A percentile compares a stretch with the other conserved stretches of the same genome.
Conservation (phyloP, 768 basidiomycete genomes). For the Tylopilus vinaceipallidus region DNA sequence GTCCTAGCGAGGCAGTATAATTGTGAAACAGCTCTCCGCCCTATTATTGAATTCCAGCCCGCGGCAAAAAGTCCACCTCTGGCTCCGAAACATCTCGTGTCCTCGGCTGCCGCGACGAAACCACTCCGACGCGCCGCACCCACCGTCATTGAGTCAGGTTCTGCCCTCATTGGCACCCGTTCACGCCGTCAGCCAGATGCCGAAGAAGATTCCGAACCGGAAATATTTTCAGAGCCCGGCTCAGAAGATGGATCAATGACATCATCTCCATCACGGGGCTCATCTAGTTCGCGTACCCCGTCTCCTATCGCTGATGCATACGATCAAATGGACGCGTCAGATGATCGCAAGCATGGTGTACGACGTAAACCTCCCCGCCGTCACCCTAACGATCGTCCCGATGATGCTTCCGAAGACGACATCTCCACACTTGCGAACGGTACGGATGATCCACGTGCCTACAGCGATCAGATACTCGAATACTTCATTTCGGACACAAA, state of each 20-base stretch:
- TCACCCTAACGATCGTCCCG: slow-evolving; percentile 44
- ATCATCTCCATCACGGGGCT: slow-evolving; percentile 81
- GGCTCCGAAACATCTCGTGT: slow-evolving; percentile 93
- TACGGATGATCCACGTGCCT: slow-evolving; percentile 57
- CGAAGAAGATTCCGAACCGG: slow-evolving; percentile 61
- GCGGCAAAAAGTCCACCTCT: slow-evolving; percentile 88
- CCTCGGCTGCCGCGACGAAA: slow-evolving; percentile 47
- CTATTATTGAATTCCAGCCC: slow-evolving; percentile 93
- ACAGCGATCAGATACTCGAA: slow-evolving; percentile 94
- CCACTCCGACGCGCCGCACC: slow-evolving; percentile 28
- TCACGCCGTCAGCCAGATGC: slow-evolving; percentile 50
- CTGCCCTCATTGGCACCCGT: slow-evolving; percentile 46
- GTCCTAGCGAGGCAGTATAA: slow-evolving; percentile 88
- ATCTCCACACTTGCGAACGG: slow-evolving; percentile 41
- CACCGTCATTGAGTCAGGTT: slow-evolving; percentile 14
- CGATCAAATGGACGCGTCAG: slow-evolving; percentile 27
- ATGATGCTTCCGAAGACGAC: slow-evolving; percentile 45
- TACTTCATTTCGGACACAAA: slow-evolving; percentile 98
- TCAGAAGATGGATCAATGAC: slow-evolving; percentile 91
- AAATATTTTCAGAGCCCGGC: slow-evolving; percentile 62
- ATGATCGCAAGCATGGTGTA: slow-evolving; percentile 34
- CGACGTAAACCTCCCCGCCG: slow-evolving; percentile 50
- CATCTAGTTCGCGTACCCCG: slow-evolving; percentile 90
- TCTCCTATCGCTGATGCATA: slow-evolving; percentile 67
- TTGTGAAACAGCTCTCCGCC: slow-evolving; percentile 80